Conservation (phyloP, 2,329 filamentous ascomycete genomes). For the Alternaria arborescens region DNA sequence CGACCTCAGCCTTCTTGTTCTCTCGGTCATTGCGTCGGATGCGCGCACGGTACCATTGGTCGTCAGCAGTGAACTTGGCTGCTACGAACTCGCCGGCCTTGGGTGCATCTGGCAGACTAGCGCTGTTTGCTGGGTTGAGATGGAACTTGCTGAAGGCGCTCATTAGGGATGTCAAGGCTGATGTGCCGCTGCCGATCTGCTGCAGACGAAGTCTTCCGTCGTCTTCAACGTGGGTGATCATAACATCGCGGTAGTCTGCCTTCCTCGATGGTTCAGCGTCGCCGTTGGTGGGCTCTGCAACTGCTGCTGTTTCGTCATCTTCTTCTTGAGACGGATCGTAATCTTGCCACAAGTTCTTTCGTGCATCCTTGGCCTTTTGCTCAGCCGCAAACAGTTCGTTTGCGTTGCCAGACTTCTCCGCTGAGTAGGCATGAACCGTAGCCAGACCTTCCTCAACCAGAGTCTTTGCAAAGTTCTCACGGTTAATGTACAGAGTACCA, state of each 20-base stretch:
- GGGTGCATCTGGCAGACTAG: slow-evolving; percentile 75
- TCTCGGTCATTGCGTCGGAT: slow-evolving; percentile 93
- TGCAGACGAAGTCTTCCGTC: slow-evolving; percentile 89
- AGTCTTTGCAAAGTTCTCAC: slow-evolving; percentile 93
- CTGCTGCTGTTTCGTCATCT: slow-evolving; percentile 60
- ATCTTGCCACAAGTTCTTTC: slow-evolving; percentile 90
- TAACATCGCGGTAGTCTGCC: slow-evolving; percentile 93
- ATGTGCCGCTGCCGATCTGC: slow-evolving; percentile 85
- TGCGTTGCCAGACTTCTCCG: slow-evolving; percentile 91
- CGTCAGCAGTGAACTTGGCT: slow-evolving; percentile 87
- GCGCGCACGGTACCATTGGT: slow-evolving; percentile 92
- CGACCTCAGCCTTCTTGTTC: slow-evolving; percentile 83
- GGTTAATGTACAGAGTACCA: slow-evolving; percentile 89
- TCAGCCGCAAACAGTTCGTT: slow-evolving; percentile 88
- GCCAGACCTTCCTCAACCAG: slow-evolving; percentile 94
- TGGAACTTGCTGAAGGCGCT: slow-evolving; percentile 91
- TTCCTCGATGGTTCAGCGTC: slow-evolving; percentile 68
- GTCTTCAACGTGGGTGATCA: slow-evolving; percentile 88
- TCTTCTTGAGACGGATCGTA: slow-evolving; percentile 91
- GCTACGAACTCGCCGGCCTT: slow-evolving; percentile 93
- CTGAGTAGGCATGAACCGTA: slow-evolving; percentile 91
- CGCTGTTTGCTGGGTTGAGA: slow-evolving; percentile 80
- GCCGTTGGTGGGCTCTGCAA: slow-evolving; percentile 59
- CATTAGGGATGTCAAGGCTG: slow-evolving; percentile 87
- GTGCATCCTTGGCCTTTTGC: slow-evolving; percentile 84